A percentile compares a stretch with the other conserved stretches of the same genome.
Evolutionary conservation across 1,139 yeast genomes (phyloP).

Genomic region (Blastobotrys malaysiensis): DNA sequence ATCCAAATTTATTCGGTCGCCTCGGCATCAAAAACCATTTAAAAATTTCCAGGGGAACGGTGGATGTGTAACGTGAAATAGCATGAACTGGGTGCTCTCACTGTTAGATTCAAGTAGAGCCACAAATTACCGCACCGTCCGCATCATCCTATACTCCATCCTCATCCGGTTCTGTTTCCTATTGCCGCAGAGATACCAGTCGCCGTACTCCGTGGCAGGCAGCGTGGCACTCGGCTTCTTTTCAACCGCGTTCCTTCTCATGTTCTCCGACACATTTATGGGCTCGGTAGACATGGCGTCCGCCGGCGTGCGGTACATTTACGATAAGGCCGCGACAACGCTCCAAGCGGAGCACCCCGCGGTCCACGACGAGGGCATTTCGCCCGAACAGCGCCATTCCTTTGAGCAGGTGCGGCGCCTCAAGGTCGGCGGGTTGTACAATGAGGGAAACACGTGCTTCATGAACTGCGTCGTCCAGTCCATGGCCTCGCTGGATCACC

Average conservation of each 20-base stretch:
- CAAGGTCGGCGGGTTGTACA: slow-evolving; percentile 69
- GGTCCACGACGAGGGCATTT: slow-evolving; percentile 5
- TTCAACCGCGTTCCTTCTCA: slow-evolving; percentile 6
- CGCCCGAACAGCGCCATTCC: slow-evolving; percentile 22
- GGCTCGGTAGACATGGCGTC: slow-evolving; percentile 35
- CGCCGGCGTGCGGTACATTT: slow-evolving; percentile 29
- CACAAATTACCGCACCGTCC: neutral
- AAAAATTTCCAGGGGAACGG: neutral
- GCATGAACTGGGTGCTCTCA: neutral
- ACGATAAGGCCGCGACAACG: slow-evolving; percentile 24
- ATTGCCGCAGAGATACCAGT: neutral
- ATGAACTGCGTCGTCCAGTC: slow-evolving; percentile 88
- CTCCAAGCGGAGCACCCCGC: slow-evolving; percentile 9
- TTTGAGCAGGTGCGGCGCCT: slow-evolving; percentile 25
- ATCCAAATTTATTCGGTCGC: neutral
- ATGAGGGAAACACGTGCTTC: slow-evolving; percentile 91
- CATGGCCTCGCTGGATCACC: slow-evolving; percentile 66
- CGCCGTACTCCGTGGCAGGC: slow-evolving; percentile 1
- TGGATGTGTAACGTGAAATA: neutral
- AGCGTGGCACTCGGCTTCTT: neutral
- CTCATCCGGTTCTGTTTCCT: neutral
- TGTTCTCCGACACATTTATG: slow-evolving; percentile 33
- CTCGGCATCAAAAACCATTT: neutral
- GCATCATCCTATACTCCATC: neutral
- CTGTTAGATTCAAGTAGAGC: neutral